Evolutionary conservation across 1,284 basidiomycete species (phyloP), one percentile per base, ranked within the genome.

Genomic region (Ganoderma lingzhi): DNA sequence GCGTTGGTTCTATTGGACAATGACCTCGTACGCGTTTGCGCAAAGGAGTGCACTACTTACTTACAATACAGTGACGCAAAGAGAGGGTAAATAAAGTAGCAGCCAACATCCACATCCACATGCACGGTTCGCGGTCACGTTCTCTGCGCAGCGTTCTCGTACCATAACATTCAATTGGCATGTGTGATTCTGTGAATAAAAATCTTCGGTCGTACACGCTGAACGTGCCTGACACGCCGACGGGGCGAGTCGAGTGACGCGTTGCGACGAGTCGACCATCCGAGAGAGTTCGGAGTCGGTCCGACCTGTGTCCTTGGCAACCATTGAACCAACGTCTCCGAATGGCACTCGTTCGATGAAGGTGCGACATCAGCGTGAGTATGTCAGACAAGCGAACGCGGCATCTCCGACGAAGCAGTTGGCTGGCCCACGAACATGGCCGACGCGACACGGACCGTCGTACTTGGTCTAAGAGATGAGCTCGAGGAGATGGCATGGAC

Each of bases 281-380:
- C 19, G 35, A 35, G 55, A 32, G 35, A 37, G 55, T 32, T 32
- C 32, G 56, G 17, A 59, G 56, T 32, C n/a, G 56, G 35, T 19
- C 56, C 56, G 56, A 59, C 19, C 19, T 39, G 19, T 59, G n/a
- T 39, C 56, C 56, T 59, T n/a, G 35, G 56, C 39, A 37, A 58
- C 23, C 23, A 37, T 9, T 30, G 30, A 19, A 19, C 10, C 19
- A 23, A 55, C 14, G n/a, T 56, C 53, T 32, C 30, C 30, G 48
- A 32, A 55, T 17, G 14, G 28, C 51, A 55, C 35, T 30, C 28
- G 14, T 23, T 48, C 19, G n/a, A 48, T 23, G n/a, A 48, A 48
- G 45, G 45, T 48, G 45, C 45, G 45, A 48, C 48, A 51, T 6
- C n/a, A 28, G 48, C 56, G 19, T 17, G 15, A 35, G 30, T 12